A percentile compares a stretch with the other conserved stretches of the same genome.
Evolutionary conservation across 1,284 basidiomycete genomes (phyloP).

Genomic region (Pseudozyma thailandica): DNA sequence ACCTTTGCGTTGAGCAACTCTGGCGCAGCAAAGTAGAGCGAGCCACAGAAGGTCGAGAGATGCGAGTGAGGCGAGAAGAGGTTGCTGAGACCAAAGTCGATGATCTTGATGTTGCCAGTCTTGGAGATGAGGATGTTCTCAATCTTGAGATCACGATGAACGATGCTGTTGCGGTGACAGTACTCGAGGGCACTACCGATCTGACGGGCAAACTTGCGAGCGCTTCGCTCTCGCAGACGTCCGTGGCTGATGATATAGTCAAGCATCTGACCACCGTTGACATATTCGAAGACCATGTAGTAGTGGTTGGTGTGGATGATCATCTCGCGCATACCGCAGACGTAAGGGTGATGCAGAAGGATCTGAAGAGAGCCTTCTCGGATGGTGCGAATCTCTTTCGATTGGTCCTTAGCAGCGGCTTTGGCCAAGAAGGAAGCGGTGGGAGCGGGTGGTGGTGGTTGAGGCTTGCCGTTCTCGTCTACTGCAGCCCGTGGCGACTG

Average conservation of each 20-base stretch:
- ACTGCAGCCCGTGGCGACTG: constrained; percentile 61
- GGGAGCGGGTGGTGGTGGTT: constrained; percentile 37
- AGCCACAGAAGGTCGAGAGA: constrained; percentile 95
- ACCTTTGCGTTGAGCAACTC: constrained; percentile 95
- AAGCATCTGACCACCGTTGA: constrained; percentile 98
- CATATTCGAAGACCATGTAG: constrained; percentile 99
- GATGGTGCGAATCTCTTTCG: constrained; percentile 94
- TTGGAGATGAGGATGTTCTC: constrained; percentile 99
- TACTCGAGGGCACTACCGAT: constrained; percentile 96
- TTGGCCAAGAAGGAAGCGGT: constrained; percentile 59
- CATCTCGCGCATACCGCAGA: constrained; percentile 99
- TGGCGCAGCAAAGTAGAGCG: constrained; percentile 96
- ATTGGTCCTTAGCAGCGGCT: constrained; percentile 79
- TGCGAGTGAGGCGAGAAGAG: constrained; percentile 87
- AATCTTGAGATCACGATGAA: constrained; percentile 98
- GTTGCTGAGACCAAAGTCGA: constrained; percentile 98
- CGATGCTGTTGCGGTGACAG: constrained; percentile 96
- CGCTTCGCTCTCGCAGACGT: constrained; percentile 90
- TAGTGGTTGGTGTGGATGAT: constrained; percentile 76
- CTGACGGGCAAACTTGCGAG: constrained; percentile 94
- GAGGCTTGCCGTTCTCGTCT: constrained; percentile 70
- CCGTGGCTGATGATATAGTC: constrained; percentile 99
- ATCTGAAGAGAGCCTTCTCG: constrained; percentile 93
- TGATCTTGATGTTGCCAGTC: constrained; percentile 99
- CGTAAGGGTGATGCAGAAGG: constrained; percentile 95